Evolutionary conservation across 2,329 filamentous ascomycete genomes (phyloP), one percentile per base, ranked within the genome.

Genomic region (Fusarium drepaniforme): DNA sequence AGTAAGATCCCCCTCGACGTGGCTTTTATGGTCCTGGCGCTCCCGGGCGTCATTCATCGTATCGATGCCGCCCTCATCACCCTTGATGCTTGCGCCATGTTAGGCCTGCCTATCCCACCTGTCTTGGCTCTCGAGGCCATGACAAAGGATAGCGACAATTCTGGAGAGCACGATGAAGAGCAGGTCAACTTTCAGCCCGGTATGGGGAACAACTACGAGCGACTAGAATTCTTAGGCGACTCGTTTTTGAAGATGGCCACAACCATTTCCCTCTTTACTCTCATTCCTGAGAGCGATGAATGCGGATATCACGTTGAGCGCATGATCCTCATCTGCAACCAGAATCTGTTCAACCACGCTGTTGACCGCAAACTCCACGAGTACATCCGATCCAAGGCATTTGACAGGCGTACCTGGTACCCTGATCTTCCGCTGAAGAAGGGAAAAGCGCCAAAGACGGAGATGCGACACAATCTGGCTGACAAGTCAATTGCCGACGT

Each of bases 221-320:
- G 97, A 15, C 88, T 98, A 0, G 97, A 99, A 79, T 97, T 98
- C 70, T 88, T 98, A 3, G 97, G 97, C 0, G 97, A 99, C 81
- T 94, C 93, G 38, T 98, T 98, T 79, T 87, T 99, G 69, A 99
- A 99, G 83, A 96, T 98, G 92, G 94, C 94, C 13, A 98, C 96
- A 0, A 96, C 96, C 0, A 95, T 99, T 64, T 92, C 95, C 1
- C 87, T 97, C 0, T 98, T 93, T 80, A 93, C 93, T 1, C 88
- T 91, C 33, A 91, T 93, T 23, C 94, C 95, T 0, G 90, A 93
- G 58, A 91, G 93, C 71, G 91, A 95, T 74, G 97, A 99, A 80
- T 97, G 92, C 59, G 91, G 94, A 66, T 97, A 94, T 77, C 97
- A 99, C 79, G 94, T 97, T 9, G 92, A 95, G 76, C 92, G 97